Conservation (phyloP, 768 basidiomycete genomes). For the Calocybe cyanea region DNA sequence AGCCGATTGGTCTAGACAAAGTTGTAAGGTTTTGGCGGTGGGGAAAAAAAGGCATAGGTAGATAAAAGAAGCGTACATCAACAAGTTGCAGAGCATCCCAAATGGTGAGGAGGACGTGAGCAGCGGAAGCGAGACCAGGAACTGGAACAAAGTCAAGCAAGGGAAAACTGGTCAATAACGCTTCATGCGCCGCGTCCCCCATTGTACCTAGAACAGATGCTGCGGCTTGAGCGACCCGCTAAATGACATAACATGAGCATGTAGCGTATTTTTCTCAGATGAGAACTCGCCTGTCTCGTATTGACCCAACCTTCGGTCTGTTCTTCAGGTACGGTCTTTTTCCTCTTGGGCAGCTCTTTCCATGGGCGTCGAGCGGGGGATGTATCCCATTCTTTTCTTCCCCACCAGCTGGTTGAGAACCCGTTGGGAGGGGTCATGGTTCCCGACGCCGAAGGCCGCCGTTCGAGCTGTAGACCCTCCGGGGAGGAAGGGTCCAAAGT, state of each 20-base stretch:
- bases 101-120: constrained; percentile 49
- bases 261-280: no score
- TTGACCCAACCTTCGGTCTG: constrained; percentile 35
- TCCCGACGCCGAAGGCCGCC: neutral
- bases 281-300: constrained; percentile 29
- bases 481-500: no score
- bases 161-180: constrained; percentile 37
- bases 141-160: constrained; percentile 50
- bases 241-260: no score
- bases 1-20: constrained; percentile 68
- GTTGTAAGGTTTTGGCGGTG: no score
- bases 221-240: constrained; percentile 35
- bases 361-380: constrained; percentile 19
- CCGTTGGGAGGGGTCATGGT: constrained; percentile 6
- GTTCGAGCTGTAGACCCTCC: no score
- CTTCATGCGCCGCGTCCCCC: constrained; percentile 40
- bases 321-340: constrained; percentile 32
- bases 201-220: constrained; percentile 38
- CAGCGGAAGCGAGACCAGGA: constrained; percentile 50
- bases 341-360: constrained; percentile 26
- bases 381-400: neutral
- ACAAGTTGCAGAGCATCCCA: constrained; percentile 62
- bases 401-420: constrained; percentile 8
- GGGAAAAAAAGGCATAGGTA: no score
- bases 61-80: constrained; percentile 42